Base-by-base conservation (phyloP, 2,329 filamentous ascomycete species). In the Stemphylium lycopersici region DNA sequence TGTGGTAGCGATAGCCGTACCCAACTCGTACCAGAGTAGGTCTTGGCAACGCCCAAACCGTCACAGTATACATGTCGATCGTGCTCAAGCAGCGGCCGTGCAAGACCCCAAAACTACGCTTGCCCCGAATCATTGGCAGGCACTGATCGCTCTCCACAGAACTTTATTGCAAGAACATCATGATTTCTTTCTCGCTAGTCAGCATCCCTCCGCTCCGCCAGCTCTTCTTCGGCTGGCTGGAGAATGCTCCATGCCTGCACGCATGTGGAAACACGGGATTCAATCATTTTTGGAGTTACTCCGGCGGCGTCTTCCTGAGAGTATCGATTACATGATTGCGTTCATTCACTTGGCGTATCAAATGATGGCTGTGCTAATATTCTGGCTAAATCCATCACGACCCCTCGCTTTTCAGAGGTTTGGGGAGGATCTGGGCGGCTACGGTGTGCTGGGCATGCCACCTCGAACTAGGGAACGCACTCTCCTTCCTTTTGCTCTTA, bases 221-320 rank as follows among this genome's bases (percentile, higher is more conserved):
- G 85, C 87, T 0, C 72, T 98, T 0, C 82, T 84, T 3, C 79
- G 85, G 0, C 74, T 97, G 0, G 88, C 92, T 0, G 83, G 83
- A 0, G 93, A 95, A 57, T 96, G 96, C 63, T 87, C 87, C 0
- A 97, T 98, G 91, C 93, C 93, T 0, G 91, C 90, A 0, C 81
- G 93, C 0, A 95, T 98, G 90, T 98, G 95, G 95, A 83, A 91
- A 0, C 90, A 96, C 64, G 93, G 90, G 0, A 97, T 98, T 3
- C 91, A 96, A 68, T 87, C 86, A 0, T 95, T 95, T 52, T 80
- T 96, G 0, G 91, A 96, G 61, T 72, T 96, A 0, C 65, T 77
- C 3, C 69, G 73, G 0, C 86, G 90, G 60, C 84, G 87, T 2
- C 78, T 96, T 0, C 93, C 93, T 0, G 82, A 81, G 0, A 92